Evolutionary conservation across 2,329 filamentous ascomycete genomes (phyloP).

Genomic region (Xylariaceae sp.): DNA sequence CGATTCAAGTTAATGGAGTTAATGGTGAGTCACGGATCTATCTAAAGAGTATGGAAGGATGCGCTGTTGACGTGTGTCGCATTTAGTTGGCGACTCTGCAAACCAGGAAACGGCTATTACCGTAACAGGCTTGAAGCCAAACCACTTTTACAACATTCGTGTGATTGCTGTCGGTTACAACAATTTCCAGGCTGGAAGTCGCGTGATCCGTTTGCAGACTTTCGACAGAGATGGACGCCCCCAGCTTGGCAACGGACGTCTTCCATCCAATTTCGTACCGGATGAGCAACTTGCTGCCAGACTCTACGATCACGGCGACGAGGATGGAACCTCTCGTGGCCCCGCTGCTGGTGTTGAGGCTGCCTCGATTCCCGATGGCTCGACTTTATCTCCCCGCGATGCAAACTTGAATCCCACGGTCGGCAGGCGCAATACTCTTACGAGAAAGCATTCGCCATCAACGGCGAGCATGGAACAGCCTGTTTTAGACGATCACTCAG

Average conservation of each 20-base stretch:
- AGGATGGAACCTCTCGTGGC: constrained; percentile 44
- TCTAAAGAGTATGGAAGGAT: constrained; percentile 2
- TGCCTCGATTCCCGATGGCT: constrained; percentile 55
- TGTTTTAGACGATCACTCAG: constrained; percentile 47
- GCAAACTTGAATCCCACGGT: constrained; percentile 40
- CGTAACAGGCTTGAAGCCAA: constrained; percentile 79
- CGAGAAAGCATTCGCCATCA: constrained; percentile 70
- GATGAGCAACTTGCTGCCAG: constrained; percentile 44
- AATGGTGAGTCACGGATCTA: constrained; percentile 56
- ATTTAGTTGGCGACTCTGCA: constrained; percentile 74
- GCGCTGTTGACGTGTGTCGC: constrained; percentile 16
- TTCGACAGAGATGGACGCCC: constrained; percentile 59
- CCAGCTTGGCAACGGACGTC: constrained; percentile 50
- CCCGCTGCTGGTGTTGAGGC: constrained; percentile 57
- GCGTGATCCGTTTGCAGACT: constrained; percentile 78
- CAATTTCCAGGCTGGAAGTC: constrained; percentile 87
- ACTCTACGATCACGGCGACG: constrained; percentile 43
- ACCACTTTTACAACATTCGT: constrained; percentile 87
- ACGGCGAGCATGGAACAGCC: constrained; percentile 52
- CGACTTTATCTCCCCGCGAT: constrained; percentile 60
- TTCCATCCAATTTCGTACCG: constrained; percentile 52
- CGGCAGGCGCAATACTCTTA: constrained; percentile 61
- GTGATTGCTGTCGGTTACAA: constrained; percentile 87
- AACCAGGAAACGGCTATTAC: constrained; percentile 82
- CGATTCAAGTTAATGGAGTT: constrained; percentile 89